Evolutionary conservation across 1,139 yeast species (phyloP).

Genomic region (Wickerhamomyces sp.): DNA sequence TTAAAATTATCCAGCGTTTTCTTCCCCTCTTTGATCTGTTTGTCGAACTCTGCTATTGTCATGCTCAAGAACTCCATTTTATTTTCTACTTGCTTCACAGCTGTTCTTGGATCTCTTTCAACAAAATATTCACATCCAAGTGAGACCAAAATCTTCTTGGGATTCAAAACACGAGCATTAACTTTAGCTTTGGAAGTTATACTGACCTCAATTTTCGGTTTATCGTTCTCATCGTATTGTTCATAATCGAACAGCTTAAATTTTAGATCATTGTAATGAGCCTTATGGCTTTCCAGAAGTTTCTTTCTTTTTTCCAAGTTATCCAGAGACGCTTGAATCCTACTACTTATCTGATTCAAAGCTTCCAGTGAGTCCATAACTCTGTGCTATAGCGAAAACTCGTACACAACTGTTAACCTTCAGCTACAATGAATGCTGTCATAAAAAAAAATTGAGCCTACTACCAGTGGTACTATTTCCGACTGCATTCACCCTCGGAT

Average conservation of each 20-base stretch:
- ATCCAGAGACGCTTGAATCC: slow-evolving; percentile 24
- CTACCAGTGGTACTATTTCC: too few relatives aligned
- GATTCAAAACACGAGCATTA: slow-evolving; percentile 30
- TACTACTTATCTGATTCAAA: slow-evolving; percentile 24
- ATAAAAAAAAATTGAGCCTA: too few relatives aligned
- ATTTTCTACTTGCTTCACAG: slow-evolving; percentile 38
- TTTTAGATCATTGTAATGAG: slow-evolving; percentile 26
- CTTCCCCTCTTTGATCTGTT: slow-evolving; percentile 41
- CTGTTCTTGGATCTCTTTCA: slow-evolving; percentile 40
- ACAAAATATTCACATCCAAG: slow-evolving; percentile 62
- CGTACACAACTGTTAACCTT: too few relatives aligned
- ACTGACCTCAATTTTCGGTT: slow-evolving; percentile 14
- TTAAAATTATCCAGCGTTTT: slow-evolving; percentile 32
- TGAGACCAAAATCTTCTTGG: slow-evolving; percentile 36
- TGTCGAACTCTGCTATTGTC: slow-evolving; percentile 35
- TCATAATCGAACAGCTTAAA: slow-evolving; percentile 21
- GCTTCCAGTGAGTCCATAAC: too few relatives aligned
- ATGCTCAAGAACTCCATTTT: slow-evolving; percentile 34
- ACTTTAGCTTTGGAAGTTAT: slow-evolving; percentile 26
- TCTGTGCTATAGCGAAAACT: too few relatives aligned
- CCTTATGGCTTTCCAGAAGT: slow-evolving; percentile 26
- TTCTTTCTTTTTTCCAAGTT: slow-evolving; percentile 25
- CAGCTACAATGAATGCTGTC: too few relatives aligned
- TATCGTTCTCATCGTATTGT: slow-evolving; percentile 8
- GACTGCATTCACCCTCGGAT: too few relatives aligned